phyloP scores from a whole-genome alignment of 345 rosid genomes.

The Hirschfeldia incana region DNA sequence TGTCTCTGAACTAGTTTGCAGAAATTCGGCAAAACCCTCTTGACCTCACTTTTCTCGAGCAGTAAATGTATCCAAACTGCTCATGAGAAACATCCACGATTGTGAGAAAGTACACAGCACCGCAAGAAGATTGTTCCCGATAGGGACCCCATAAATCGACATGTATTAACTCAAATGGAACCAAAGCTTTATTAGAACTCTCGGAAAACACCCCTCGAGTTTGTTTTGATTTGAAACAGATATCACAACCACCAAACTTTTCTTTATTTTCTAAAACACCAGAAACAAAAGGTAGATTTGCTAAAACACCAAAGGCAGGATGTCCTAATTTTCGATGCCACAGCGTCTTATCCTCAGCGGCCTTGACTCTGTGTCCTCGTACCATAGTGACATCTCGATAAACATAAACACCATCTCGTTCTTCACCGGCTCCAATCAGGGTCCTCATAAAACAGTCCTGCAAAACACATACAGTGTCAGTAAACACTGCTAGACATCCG shows the following conservation, averaged over 20 bases:
- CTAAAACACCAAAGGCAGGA: too few relatives aligned
- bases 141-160: not conserved
- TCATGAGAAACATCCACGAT: not conserved
- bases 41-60: not conserved
- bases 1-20: not conserved
- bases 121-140: not conserved
- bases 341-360: not conserved
- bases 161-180: not conserved
- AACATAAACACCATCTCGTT: not conserved
- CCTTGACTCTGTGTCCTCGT: not conserved
- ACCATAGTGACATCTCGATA: not conserved
- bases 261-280: too few relatives aligned
- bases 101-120: not conserved
- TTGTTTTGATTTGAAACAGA: not conserved
- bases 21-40: not conserved
- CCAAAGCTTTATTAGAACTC: not conserved
- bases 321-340: too few relatives aligned
- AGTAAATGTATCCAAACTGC: not conserved
- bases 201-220: not conserved
- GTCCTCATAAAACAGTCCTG: not conserved
- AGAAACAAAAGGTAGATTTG: too few relatives aligned
- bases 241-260: not conserved
- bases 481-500: too few relatives aligned
- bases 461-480: too few relatives aligned
- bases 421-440: not conserved